Evolutionary conservation across 352 stramenopile genomes (phyloP).

Genomic region (Lagenidium giganteum): DNA sequence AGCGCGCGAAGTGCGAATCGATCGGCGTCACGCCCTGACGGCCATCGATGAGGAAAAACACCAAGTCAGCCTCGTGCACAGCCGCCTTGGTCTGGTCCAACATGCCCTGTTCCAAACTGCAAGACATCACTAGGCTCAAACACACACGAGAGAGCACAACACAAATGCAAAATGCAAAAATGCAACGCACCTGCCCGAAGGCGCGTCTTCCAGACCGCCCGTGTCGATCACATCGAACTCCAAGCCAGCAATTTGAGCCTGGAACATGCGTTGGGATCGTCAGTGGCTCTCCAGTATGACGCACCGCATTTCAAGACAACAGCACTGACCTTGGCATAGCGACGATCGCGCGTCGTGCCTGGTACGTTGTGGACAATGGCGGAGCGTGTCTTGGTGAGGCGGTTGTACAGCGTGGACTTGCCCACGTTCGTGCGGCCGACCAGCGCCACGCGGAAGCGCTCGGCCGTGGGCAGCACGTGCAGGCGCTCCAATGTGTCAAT

Average conservation of each 20-base stretch:
- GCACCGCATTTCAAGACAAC: background rate
- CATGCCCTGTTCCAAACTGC: conserved; percentile 70
- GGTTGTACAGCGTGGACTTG: conserved; percentile 85
- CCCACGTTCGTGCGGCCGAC: conserved; percentile 83
- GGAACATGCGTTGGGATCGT: too few species aligned
- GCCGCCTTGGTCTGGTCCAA: conserved; percentile 68
- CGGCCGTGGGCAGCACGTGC: conserved; percentile 23
- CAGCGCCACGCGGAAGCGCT: conserved; percentile 68
- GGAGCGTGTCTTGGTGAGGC: conserved; percentile 64
- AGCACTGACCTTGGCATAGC: conserved; percentile 45
- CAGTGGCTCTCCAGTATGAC: too few species aligned
- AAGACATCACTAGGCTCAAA: background rate
- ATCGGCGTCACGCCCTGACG: conserved; percentile 75
- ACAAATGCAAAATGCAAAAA: background rate
- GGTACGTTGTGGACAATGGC: conserved; percentile 85
- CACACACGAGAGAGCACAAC: background rate
- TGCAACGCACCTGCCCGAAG: conserved; percentile 32
- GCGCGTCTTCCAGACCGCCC: conserved; percentile 68
- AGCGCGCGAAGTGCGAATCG: conserved; percentile 75
- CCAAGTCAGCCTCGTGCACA: conserved; percentile 71
- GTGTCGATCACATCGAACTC: conserved; percentile 85
- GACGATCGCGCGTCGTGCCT: conserved; percentile 71
- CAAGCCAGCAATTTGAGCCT: conserved; percentile 54
- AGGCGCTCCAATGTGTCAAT: conserved; percentile 33
- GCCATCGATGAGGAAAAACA: conserved; percentile 80